These are phyloP conservation scores for Dipteronia dyeriana DNA, from an alignment of 345 rosid species.

Conservation along the genomic window DNA sequence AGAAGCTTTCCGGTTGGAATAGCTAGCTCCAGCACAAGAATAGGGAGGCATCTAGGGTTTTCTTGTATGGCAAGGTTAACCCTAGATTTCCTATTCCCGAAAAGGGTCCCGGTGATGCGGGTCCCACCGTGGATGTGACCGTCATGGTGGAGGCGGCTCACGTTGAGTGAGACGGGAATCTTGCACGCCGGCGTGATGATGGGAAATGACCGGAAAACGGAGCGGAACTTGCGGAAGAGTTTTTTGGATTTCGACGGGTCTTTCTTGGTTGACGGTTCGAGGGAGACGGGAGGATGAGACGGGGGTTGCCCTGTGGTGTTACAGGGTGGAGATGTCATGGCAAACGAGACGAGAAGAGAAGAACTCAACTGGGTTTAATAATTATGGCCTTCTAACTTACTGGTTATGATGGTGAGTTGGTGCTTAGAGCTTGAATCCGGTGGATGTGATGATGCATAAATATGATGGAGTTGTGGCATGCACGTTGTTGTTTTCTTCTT, in stretches of 20 bases:
- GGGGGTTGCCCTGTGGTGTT: not conserved
- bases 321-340: constrained; percentile 5
- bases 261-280: constrained; percentile 48
- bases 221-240: constrained; percentile 49
- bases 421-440: not conserved
- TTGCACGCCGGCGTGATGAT: constrained; percentile 61
- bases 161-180: constrained; percentile 49
- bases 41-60: constrained; percentile 60
- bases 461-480: constrained; percentile 9
- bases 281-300: constrained; percentile 27
- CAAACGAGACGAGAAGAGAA: not conserved
- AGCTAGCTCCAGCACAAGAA: constrained; percentile 63
- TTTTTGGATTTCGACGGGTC: constrained; percentile 40
- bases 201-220: constrained; percentile 72
- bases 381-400: too few relatives aligned
- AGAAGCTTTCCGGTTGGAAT: constrained; percentile 75
- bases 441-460: not conserved
- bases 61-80: constrained; percentile 79
- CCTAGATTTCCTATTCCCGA: constrained; percentile 67
- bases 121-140: constrained; percentile 74
- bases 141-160: constrained; percentile 42
- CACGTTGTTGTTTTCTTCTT: constrained; percentile 6
- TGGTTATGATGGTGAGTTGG: too few relatives aligned
- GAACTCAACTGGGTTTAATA: not conserved
- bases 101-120: constrained; percentile 77